Percentiles rank a stretch among this genome's conserved stretches.
These are phyloP conservation scores for Pisolithus sp. DNA, from an alignment of 768 basidiomycete genomes.

Conservation along the genomic window DNA sequence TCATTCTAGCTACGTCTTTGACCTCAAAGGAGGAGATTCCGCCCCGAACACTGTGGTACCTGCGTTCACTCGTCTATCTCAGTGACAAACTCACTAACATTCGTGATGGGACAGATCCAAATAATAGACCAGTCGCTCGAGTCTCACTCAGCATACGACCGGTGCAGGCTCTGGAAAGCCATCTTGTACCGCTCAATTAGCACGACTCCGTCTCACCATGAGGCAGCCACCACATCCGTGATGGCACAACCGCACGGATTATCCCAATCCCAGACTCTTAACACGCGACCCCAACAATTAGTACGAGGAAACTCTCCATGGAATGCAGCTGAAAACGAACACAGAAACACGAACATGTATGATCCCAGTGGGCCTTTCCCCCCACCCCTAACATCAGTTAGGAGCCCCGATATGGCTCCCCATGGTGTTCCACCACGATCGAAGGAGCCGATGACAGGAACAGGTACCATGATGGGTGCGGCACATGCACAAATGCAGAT, in stretches of 20 bases:
- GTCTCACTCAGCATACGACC: neutral
- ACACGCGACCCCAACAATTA: neutral
- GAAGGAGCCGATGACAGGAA: neutral
- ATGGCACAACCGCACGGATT: neutral
- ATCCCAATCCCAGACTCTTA: neutral
- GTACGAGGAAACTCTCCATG: neutral
- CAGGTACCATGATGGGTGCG: neutral
- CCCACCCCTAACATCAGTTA: neutral
- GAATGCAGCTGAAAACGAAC: neutral
- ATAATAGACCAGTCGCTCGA: neutral
- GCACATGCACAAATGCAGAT: neutral
- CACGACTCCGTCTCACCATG: neutral
- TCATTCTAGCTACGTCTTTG: neutral
- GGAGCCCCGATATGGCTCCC: neutral
- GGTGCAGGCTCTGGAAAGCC: neutral
- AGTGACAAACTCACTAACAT: neutral
- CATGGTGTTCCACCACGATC: neutral
- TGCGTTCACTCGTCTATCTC: neutral
- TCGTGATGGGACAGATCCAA: neutral
- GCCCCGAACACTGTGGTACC: slow-evolving; percentile 1
- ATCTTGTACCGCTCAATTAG: neutral
- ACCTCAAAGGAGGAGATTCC: neutral
- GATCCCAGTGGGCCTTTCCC: neutral
- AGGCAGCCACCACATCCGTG: neutral
- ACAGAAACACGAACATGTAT: neutral